Evolutionary conservation across 2,329 filamentous ascomycete species (phyloP).

Genomic region (Exophiala sp.): DNA sequence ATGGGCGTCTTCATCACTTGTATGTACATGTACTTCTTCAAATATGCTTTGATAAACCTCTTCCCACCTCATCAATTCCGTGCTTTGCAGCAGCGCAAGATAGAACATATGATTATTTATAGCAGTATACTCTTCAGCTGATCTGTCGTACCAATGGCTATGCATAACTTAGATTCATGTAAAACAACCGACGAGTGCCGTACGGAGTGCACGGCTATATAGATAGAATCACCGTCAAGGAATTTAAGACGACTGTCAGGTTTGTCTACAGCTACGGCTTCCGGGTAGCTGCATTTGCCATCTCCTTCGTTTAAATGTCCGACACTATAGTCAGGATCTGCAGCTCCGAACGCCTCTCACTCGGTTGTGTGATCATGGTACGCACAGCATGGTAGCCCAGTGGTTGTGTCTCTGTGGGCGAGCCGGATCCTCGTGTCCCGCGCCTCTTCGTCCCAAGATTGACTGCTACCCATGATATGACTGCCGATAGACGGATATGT

Average conservation of each 20-base stretch:
- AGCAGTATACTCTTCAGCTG: too few species aligned
- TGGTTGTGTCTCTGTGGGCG: neutral
- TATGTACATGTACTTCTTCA: too few species aligned
- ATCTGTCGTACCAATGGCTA: too few species aligned
- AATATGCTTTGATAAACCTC: too few species aligned
- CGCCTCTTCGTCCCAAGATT: neutral
- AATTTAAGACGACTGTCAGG: neutral
- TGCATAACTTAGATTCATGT: too few species aligned
- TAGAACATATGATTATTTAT: too few species aligned
- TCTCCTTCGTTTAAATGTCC: conserved; percentile 9
- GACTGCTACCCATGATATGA: neutral
- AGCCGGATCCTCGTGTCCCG: neutral
- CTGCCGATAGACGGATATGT: neutral
- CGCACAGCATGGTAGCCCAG: neutral
- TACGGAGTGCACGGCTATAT: too few species aligned
- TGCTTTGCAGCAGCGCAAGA: too few species aligned
- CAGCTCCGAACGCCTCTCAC: conserved; percentile 7
- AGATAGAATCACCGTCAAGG: too few species aligned
- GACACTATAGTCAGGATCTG: conserved; percentile 15
- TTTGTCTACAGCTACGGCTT: neutral
- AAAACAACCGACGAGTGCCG: too few species aligned
- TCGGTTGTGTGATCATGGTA: conserved; percentile 13
- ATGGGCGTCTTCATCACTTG: too few species aligned
- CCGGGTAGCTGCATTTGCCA: conserved; percentile 8
- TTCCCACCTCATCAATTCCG: too few species aligned